A percentile compares a stretch with the other conserved stretches of the same genome.
These are phyloP conservation scores for Aphanomyces euteiches DNA, from an alignment of 352 stramenopile genomes.

Conservation along the genomic window DNA sequence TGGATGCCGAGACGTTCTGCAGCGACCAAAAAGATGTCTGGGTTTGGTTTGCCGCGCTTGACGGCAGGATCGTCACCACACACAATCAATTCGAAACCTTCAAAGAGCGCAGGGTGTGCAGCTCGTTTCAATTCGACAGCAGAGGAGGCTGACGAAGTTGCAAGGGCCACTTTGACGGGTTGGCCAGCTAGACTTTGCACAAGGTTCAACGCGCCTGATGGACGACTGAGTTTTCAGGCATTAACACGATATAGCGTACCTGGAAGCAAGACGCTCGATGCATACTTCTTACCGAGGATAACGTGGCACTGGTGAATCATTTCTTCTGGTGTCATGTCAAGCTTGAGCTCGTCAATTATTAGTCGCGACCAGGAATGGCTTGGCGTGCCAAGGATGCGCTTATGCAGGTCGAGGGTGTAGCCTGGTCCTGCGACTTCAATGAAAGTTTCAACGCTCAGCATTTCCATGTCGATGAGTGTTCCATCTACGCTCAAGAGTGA, in stretches of 20 bases:
- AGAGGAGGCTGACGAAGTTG: constrained; percentile 60
- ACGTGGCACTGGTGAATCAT: constrained; percentile 58
- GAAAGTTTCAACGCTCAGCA: constrained; percentile 61
- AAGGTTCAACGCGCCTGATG: constrained; percentile 43
- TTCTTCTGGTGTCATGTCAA: constrained; percentile 51
- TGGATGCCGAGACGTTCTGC: constrained; percentile 64
- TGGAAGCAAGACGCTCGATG: constrained; percentile 49
- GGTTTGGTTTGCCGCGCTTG: too few relatives aligned
- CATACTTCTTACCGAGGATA: constrained; percentile 56
- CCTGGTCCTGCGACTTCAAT: constrained; percentile 53
- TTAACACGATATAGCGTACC: not conserved
- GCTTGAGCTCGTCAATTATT: constrained; percentile 49
- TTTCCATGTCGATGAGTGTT: constrained; percentile 76
- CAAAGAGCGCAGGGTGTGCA: constrained; percentile 68
- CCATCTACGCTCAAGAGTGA: constrained; percentile 39
- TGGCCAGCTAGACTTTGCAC: constrained; percentile 41
- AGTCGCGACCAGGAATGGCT: constrained; percentile 67
- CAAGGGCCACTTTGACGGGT: constrained; percentile 42
- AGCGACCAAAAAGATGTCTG: constrained; percentile 55
- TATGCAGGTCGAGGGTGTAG: constrained; percentile 63
- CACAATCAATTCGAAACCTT: constrained; percentile 41
- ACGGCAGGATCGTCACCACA: too few relatives aligned
- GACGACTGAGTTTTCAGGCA: not conserved
- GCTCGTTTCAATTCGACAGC: constrained; percentile 65
- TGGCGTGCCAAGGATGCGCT: constrained; percentile 66